phyloP scores from a whole-genome alignment of 202 grass and related monocot species.

The Dendrocalamus latiflorus region DNA sequence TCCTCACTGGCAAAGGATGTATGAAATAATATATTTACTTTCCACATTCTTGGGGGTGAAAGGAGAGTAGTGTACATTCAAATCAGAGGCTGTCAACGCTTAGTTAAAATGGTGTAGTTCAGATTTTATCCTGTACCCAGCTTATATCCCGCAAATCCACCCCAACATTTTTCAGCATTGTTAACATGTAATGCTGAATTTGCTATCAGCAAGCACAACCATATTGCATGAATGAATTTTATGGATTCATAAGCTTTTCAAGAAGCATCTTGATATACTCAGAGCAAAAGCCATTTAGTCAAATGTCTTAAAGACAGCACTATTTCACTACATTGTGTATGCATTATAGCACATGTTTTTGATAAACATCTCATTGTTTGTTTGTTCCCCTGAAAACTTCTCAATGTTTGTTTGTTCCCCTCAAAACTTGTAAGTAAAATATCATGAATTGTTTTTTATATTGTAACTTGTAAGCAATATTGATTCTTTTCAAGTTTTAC shows the following conservation, averaged over 20 bases:
- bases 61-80: background rate
- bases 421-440: background rate
- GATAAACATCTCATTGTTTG: background rate
- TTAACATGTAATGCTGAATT: background rate
- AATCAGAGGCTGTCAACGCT: background rate
- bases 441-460: background rate
- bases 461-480: background rate
- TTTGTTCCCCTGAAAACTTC: too few relatives aligned
- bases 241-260: background rate
- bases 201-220: background rate
- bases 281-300: background rate
- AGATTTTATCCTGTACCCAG: background rate
- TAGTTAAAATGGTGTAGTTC: background rate
- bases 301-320: background rate
- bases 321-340: background rate
- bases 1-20: background rate
- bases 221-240: background rate
- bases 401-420: background rate
- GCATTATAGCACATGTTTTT: background rate
- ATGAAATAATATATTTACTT: background rate
- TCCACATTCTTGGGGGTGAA: background rate
- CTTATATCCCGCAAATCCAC: background rate
- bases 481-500: background rate
- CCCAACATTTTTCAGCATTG: background rate
- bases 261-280: background rate